phyloP scores from a whole-genome alignment of 2,329 filamentous ascomycete genomes.

The Ceratocystiopsis minuta region DNA sequence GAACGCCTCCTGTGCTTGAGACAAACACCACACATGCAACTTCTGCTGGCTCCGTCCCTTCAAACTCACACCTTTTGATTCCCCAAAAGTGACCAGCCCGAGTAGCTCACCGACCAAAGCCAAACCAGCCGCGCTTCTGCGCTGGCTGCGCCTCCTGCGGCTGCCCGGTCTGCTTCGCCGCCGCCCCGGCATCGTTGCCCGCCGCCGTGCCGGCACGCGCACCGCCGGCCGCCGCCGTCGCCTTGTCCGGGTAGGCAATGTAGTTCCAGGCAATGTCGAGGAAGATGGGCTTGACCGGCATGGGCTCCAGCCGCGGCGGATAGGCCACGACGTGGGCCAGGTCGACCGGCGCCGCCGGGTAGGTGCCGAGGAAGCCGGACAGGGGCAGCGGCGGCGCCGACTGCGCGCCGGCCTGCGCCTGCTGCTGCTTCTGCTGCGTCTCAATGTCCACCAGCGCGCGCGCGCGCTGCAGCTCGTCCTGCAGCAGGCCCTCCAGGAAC shows the following conservation, averaged over 20 bases:
- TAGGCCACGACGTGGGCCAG: slow-evolving; percentile 69
- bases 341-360: slow-evolving; percentile 52
- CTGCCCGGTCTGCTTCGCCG: slow-evolving; percentile 19
- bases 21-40: too few species aligned
- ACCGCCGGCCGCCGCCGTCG: slow-evolving; percentile 11
- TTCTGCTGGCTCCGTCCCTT: too few species aligned
- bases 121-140: slow-evolving; percentile 60
- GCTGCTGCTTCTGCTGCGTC: slow-evolving; percentile 32
- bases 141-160: slow-evolving; percentile 20
- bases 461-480: slow-evolving; percentile 58
- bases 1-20: too few species aligned
- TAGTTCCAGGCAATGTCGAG: slow-evolving; percentile 97
- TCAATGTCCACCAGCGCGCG: slow-evolving; percentile 75
- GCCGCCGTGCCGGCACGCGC: slow-evolving; percentile 7
- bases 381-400: slow-evolving; percentile 25
- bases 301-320: slow-evolving; percentile 62
- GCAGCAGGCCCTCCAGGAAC: slow-evolving; percentile 43
- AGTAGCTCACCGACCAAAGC: slow-evolving; percentile 45
- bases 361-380: slow-evolving; percentile 58
- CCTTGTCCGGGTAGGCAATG: slow-evolving; percentile 67
- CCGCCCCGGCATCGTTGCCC: slow-evolving; percentile 11
- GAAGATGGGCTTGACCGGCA: slow-evolving; percentile 90
- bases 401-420: background rate
- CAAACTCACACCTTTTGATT: slow-evolving; percentile 2
- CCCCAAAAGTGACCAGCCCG: too few species aligned